phyloP scores from a whole-genome alignment of 495 filamentous ascomycete species.

The Podospora sp. region DNA sequence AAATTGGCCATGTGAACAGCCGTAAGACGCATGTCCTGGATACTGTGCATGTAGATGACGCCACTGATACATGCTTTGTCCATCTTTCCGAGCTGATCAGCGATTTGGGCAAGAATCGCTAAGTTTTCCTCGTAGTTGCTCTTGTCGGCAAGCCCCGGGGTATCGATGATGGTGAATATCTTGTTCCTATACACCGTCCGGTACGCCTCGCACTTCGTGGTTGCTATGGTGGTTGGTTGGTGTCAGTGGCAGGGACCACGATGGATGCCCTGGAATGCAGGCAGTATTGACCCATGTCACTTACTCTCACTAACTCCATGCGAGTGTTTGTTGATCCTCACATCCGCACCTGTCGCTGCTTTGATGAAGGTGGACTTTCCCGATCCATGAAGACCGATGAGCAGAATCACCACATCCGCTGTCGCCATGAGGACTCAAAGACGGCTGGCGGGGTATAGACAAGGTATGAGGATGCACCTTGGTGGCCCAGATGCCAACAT shows the following conservation, averaged over 20 bases:
- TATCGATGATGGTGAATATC: constrained; percentile 14
- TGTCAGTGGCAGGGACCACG: not conserved
- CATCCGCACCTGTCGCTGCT: constrained; percentile 9
- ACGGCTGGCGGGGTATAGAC: too few species aligned
- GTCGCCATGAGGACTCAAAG: constrained; percentile 11
- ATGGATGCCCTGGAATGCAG: not conserved
- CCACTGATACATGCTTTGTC: constrained; percentile 6
- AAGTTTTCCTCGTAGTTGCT: constrained; percentile 11
- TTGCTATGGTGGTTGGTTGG: not conserved
- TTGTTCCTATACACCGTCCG: not conserved
- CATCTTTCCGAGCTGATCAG: constrained; percentile 2
- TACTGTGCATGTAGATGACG: constrained; percentile 11
- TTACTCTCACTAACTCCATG: constrained; percentile 5
- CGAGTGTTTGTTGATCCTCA: not conserved
- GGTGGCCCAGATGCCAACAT: not conserved
- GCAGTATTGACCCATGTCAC: not conserved
- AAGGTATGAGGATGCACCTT: not conserved
- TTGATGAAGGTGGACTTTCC: constrained; percentile 15
- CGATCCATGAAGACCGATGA: constrained; percentile 17
- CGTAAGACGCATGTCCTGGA: constrained; percentile 7
- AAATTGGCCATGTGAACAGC: constrained; percentile 7
- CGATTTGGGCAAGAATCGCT: constrained; percentile 4
- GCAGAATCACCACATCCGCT: constrained; percentile 14
- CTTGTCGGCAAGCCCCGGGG: constrained; percentile 9
- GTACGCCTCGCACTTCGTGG: not conserved